These are phyloP conservation scores for Termitomyces sp. DNA, from an alignment of 768 basidiomycete genomes.

Conservation along the genomic window DNA sequence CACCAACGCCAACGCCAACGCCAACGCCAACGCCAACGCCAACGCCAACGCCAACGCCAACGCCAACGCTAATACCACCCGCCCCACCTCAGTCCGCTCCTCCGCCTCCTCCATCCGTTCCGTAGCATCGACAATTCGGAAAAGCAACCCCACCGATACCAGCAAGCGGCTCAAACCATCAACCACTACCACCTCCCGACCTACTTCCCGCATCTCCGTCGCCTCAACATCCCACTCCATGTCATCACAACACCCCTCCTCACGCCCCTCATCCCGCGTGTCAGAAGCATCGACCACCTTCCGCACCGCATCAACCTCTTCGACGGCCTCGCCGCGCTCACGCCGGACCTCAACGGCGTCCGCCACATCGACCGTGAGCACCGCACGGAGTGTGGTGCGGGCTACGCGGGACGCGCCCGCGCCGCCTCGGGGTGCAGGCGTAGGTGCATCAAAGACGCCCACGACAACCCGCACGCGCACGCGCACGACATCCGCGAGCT, in stretches of 20 bases:
- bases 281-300: constrained; percentile 27
- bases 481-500: constrained; percentile 16
- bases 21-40: not conserved
- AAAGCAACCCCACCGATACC: constrained; percentile 13
- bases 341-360: constrained; percentile 30
- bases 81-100: constrained; percentile 29
- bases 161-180: constrained; percentile 6
- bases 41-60: not conserved
- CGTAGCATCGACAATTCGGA: constrained; percentile 27
- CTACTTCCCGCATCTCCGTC: constrained; percentile 17
- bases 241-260: constrained; percentile 13
- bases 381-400: constrained; percentile 10
- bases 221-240: constrained; percentile 4
- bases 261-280: constrained; percentile 7
- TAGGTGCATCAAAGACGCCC: not conserved
- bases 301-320: constrained; percentile 40
- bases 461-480: constrained; percentile 2
- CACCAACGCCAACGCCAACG: not conserved
- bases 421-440: not conserved
- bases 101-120: constrained; percentile 20
- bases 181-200: constrained; percentile 12
- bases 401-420: not conserved
- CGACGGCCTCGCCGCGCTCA: constrained; percentile 21
- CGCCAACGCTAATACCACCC: constrained; percentile 1
- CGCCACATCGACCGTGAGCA: constrained; percentile 18